phyloP scores from a whole-genome alignment of 164 flowering plant species.

The Stephania japonica region DNA sequence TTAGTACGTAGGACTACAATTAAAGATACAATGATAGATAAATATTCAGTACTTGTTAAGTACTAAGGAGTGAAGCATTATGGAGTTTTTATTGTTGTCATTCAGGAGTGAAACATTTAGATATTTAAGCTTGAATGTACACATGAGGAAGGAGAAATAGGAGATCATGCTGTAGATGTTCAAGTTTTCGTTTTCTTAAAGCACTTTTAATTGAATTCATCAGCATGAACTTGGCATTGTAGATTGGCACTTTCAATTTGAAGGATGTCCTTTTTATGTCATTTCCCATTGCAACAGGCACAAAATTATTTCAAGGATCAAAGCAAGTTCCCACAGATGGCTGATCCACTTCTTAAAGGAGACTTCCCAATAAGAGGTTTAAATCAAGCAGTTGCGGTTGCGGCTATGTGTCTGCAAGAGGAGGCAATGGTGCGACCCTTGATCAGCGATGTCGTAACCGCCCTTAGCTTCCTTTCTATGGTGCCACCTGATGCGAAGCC shows the following conservation, averaged over 20 bases:
- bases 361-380: slow-evolving; percentile 41
- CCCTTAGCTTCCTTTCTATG: slow-evolving; percentile 43
- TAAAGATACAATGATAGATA: neutral
- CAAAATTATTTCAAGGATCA: slow-evolving; percentile 51
- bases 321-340: slow-evolving; percentile 43
- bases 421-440: slow-evolving; percentile 47
- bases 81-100: neutral
- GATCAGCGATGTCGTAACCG: slow-evolving; percentile 49
- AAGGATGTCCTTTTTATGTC: neutral
- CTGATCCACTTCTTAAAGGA: slow-evolving; percentile 48
- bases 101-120: neutral
- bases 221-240: neutral
- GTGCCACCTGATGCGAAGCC: slow-evolving; percentile 14
- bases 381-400: slow-evolving; percentile 62
- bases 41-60: neutral
- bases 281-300: slow-evolving; percentile 33
- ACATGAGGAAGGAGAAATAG: neutral
- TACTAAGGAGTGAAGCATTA: too few relatives aligned
- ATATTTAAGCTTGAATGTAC: neutral
- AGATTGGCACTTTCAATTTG: neutral
- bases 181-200: neutral
- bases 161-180: neutral
- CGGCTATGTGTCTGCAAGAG: slow-evolving; percentile 69
- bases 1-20: neutral
- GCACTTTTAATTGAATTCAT: neutral